phyloP scores from a whole-genome alignment of 2,329 filamentous ascomycete genomes.

The Emericellopsis cladophorae region DNA sequence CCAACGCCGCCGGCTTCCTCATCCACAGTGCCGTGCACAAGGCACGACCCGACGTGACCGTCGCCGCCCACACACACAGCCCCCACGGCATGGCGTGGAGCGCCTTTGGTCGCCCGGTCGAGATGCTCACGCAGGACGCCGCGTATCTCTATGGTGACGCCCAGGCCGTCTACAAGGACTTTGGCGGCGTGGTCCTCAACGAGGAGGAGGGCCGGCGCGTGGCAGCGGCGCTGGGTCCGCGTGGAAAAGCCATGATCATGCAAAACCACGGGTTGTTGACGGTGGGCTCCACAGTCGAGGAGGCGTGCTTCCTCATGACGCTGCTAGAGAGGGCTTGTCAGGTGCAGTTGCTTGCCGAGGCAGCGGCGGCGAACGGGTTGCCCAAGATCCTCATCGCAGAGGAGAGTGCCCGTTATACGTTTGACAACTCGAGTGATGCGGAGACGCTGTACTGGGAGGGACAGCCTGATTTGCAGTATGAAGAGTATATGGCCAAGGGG shows the following conservation, averaged over 20 bases:
- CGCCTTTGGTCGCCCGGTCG: conserved; percentile 46
- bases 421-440: conserved; percentile 1
- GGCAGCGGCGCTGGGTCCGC: conserved; percentile 43
- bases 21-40: conserved; percentile 53
- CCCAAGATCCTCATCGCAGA: conserved; percentile 23
- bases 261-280: conserved; percentile 60
- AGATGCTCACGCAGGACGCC: conserved; percentile 57
- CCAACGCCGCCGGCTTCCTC: conserved; percentile 56
- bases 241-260: conserved; percentile 48
- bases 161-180: conserved; percentile 48
- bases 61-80: conserved; percentile 56
- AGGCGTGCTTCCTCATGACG: conserved; percentile 57
- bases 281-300: conserved; percentile 55
- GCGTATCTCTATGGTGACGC: conserved; percentile 47
- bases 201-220: conserved; percentile 49
- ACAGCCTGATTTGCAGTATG: not conserved
- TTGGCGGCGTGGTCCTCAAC: conserved; percentile 37
- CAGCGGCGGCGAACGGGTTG: conserved; percentile 27
- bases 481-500: not conserved
- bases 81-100: conserved; percentile 55
- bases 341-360: conserved; percentile 54
- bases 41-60: conserved; percentile 50
- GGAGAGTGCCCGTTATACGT: conserved; percentile 24
- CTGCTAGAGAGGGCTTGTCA: conserved; percentile 55
- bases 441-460: not conserved